Conservation (phyloP, 257 asterid genomes). For the Linderniella brevidens region DNA sequence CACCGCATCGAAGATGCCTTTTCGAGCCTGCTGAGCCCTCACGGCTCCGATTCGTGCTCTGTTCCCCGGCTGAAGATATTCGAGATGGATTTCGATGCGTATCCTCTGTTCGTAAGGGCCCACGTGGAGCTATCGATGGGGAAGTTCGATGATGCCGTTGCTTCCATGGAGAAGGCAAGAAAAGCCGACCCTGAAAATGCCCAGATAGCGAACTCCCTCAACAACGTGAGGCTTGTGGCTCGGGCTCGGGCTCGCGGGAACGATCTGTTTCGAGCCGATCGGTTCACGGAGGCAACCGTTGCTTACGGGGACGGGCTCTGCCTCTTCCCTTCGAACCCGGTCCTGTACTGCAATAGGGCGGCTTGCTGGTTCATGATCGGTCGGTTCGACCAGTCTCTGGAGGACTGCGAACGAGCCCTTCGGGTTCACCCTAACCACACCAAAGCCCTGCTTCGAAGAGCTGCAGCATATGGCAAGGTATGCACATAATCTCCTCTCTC, state of each 20-base stretch:
- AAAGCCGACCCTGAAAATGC: conserved; percentile 37
- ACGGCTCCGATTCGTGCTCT: neutral
- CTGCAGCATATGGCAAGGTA: conserved; percentile 72
- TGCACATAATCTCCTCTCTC: neutral
- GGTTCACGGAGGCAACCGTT: conserved; percentile 78
- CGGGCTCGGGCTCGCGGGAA: conserved; percentile 85
- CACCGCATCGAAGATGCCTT: conserved; percentile 50
- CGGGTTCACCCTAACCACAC: conserved; percentile 52
- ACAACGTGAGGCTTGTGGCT: conserved; percentile 37
- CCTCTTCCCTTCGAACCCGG: conserved; percentile 55
- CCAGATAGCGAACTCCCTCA: conserved; percentile 34
- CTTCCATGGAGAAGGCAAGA: conserved; percentile 45
- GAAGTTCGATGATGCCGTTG: conserved; percentile 69
- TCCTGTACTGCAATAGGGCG: conserved; percentile 86
- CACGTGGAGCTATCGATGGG: conserved; percentile 63
- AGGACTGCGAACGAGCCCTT: conserved; percentile 82
- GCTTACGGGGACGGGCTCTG: conserved; percentile 80
- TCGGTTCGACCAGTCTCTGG: conserved; percentile 54
- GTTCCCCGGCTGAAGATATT: conserved; percentile 29
- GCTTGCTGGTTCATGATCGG: conserved; percentile 89
- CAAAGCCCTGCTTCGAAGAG: conserved; percentile 80
- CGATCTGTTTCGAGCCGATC: conserved; percentile 58
- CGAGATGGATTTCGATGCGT: conserved; percentile 62
- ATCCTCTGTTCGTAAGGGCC: conserved; percentile 37
- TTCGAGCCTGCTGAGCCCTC: conserved; percentile 17